Conservation (phyloP, 2,329 filamentous ascomycete species). For the Aspergillus floridensis region DNA sequence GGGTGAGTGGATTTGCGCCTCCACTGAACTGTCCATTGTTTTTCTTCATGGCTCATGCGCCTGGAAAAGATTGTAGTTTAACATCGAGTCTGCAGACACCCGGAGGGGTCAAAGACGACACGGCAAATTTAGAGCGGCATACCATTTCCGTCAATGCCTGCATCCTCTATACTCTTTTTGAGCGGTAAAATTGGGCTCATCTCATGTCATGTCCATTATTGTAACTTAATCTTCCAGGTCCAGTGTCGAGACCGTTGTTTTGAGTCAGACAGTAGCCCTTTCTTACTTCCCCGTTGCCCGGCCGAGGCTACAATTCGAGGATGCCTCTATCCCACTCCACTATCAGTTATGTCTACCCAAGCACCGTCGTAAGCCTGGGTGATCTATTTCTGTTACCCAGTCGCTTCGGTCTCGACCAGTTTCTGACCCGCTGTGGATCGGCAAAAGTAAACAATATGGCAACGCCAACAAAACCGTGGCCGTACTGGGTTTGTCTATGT, state of each 20-base stretch:
- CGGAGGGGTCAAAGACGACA: background rate
- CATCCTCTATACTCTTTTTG: background rate
- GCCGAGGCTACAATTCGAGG: background rate
- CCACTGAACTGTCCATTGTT: background rate
- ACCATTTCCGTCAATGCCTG: background rate
- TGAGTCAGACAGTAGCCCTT: background rate
- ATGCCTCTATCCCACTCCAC: background rate
- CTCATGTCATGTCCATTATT: too few relatives aligned
- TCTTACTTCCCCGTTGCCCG: background rate
- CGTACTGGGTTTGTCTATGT: conserved; percentile 54
- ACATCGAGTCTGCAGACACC: conserved; percentile 2
- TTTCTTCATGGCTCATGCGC: background rate
- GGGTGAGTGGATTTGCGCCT: background rate
- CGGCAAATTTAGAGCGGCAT: background rate
- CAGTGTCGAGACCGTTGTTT: background rate
- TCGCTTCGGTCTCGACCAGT: background rate
- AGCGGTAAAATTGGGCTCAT: background rate
- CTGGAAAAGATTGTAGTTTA: background rate
- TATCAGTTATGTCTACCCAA: background rate
- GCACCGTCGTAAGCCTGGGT: background rate
- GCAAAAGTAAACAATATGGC: background rate
- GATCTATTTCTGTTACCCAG: background rate
- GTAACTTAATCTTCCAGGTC: background rate
- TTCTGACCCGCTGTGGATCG: conserved; percentile 5
- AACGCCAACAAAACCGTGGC: conserved; percentile 14